A percentile compares a stretch with the other conserved stretches of the same genome.
Evolutionary conservation across 495 filamentous ascomycete genomes (phyloP).

Genomic region (Podospora australis): DNA sequence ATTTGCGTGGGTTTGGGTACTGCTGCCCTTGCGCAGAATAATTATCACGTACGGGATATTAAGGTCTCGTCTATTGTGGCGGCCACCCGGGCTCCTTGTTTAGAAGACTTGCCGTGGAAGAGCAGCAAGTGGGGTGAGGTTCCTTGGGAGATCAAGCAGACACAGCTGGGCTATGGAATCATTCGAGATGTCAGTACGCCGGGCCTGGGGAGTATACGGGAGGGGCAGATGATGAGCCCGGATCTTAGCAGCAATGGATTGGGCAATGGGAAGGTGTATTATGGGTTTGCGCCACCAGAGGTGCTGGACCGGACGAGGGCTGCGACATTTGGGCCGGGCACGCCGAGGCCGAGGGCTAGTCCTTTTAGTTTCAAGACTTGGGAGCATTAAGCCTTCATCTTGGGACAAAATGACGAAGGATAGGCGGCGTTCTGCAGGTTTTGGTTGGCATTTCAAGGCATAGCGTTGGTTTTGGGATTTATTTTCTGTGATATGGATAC

Average conservation of each 20-base stretch:
- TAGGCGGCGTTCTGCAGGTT: no score
- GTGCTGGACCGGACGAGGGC: conserved; percentile 12
- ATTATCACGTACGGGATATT: conserved; percentile 19
- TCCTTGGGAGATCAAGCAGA: conserved; percentile 15
- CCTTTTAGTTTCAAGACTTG: conserved; percentile 13
- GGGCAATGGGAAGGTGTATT: conserved; percentile 12
- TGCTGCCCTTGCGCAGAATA: conserved; percentile 21
- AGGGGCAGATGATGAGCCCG: no score
- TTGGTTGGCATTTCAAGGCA: no score
- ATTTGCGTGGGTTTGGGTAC: conserved; percentile 19
- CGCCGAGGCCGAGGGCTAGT: conserved; percentile 4
- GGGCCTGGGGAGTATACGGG: no score
- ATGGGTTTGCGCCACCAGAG: conserved; percentile 22
- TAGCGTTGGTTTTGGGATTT: no score
- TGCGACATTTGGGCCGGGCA: conserved; percentile 12
- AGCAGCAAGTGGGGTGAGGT: conserved; percentile 23
- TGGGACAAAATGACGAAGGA: no score
- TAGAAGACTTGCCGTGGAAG: conserved; percentile 24
- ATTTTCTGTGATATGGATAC: no score
- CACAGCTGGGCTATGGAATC: conserved; percentile 18
- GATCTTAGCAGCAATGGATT: neutral
- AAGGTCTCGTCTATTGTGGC: conserved; percentile 22
- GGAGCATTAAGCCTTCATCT: conserved; percentile 9
- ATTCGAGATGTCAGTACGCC: no score
- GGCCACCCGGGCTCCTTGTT: conserved; percentile 22